Base-by-base conservation (phyloP, 495 filamentous ascomycete species). In the Podospora anserina region DNA sequence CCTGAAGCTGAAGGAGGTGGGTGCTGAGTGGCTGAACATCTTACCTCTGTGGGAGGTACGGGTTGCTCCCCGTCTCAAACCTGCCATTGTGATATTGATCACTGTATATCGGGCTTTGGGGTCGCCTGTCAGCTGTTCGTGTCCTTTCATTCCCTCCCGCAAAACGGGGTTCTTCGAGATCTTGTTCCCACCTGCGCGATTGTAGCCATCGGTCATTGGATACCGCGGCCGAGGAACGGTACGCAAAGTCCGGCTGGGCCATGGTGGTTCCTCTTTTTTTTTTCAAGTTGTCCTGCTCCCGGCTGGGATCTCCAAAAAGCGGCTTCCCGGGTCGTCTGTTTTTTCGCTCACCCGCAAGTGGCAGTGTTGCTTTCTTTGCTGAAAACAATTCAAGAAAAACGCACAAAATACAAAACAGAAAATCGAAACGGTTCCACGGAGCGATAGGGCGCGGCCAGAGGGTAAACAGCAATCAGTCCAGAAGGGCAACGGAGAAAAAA, bases 141-240 rank as follows among this genome's bases (percentile, higher is more conserved):
- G 23, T 70, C 66, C 61, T 66, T 69, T 23, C 60, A 65, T 72
- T 68, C 65, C 30, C 30, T 61, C 65, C 65, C 58, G 71, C 56
- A 26, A 60, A 64, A 63, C 44, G 57, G 67, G 68, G 68, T 61
- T 11, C 66, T 66, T 73, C 65, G 70, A 74, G 70, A 73, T 68
- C 72, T 66, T 75, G 72, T 78, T 76, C 82, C 78, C 81, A 84
- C 82, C 82, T 84, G 76, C 79, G 79, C 69, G 81, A 74, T 67
- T 80, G 67, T 32, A 73, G 72, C 82, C 82, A 84, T 68, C 80
- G 75, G 68, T 82, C 81, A 72, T 77, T 79, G 62, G 81, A 73
- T 73, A 76, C 77, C 61, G 72, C 72, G 72, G 80, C 74, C 20
- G 76, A 61, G 63, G 73, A 68, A 70, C 77, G 78, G 70, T 82